Percentiles rank a stretch among this genome's conserved stretches.
phyloP scores from a whole-genome alignment of 1,284 basidiomycete species.

The Austroboletus niveus region DNA sequence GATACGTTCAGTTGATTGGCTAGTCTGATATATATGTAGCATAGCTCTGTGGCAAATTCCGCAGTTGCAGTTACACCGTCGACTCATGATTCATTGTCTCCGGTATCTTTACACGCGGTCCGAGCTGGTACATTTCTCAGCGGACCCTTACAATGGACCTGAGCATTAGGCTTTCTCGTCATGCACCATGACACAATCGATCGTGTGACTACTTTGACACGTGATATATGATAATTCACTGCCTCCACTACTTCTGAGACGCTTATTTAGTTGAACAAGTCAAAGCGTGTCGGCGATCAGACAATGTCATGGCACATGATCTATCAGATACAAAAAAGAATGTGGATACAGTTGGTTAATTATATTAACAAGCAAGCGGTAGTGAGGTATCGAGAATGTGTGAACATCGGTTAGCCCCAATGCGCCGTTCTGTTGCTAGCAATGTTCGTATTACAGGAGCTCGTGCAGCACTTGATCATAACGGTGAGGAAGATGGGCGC shows the following conservation, averaged over 20 bases:
- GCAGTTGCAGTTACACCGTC: too few species aligned
- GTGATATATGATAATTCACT: neutral
- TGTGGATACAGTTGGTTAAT: constrained; percentile 17
- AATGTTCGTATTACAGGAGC: constrained; percentile 40
- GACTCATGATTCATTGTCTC: too few species aligned
- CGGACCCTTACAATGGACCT: neutral
- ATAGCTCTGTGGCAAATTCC: too few species aligned
- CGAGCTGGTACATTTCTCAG: too few species aligned
- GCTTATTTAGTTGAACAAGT: too few species aligned
- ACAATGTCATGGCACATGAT: neutral
- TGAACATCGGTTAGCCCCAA: neutral
- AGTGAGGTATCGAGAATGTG: constrained; percentile 12
- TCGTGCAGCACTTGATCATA: constrained; percentile 68
- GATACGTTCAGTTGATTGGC: neutral
- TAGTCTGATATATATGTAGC: neutral
- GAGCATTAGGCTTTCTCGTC: neutral
- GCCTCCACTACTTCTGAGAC: too few species aligned
- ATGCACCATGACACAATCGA: too few species aligned
- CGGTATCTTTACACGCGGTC: too few species aligned
- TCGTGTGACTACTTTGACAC: neutral
- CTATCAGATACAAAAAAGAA: constrained; percentile 21
- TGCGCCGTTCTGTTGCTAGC: constrained; percentile 1
- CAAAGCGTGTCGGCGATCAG: neutral
- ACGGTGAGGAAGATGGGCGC: constrained; percentile 65
- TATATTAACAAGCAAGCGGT: constrained; percentile 6